Evolutionary conservation across 345 rosid genomes (phyloP).

Genomic region (Arabidopsis thaliana): TAIR10.1 NC_003075.7:17004501-17005000

Average conservation of each 20-base stretch:
- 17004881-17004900: conserved; percentile 31
- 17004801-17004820: conserved; percentile 34
- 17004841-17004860: conserved; percentile 3
- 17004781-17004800: conserved; percentile 37
- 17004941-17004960: conserved; percentile 82
- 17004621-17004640: conserved; percentile 38
- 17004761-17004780: conserved; percentile 40
- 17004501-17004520: neutral
- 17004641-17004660: conserved; percentile 29
- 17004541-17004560: conserved; percentile 28
- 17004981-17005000: conserved; percentile 46
- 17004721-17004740: conserved; percentile 31
- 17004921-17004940: conserved; percentile 68
- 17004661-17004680: conserved; percentile 36
- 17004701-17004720: conserved; percentile 41
- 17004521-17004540: neutral
- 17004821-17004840: conserved; percentile 38
- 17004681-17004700: conserved; percentile 40
- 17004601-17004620: conserved; percentile 45
- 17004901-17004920: conserved; percentile 34
- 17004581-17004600: conserved; percentile 45
- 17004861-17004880: conserved; percentile 14
- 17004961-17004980: conserved; percentile 51
- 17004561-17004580: conserved; percentile 31
- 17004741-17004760: conserved; percentile 43